Evolutionary conservation across 306 rosid genomes (phyloP).

Genomic region (Vigna angularis): DNA sequence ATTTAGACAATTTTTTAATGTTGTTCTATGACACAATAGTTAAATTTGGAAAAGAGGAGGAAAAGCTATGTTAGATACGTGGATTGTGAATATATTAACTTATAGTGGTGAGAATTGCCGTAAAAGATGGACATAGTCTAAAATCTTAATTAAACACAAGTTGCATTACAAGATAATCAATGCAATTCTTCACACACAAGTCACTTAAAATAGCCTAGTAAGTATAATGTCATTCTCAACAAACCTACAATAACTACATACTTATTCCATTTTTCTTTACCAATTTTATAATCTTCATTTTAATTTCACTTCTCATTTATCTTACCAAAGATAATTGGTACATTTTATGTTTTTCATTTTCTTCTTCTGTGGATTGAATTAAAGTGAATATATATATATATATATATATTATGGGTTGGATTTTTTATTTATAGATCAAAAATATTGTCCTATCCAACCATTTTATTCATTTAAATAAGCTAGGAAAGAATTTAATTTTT

Average conservation of each 20-base stretch:
- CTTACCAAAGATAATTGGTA: not conserved
- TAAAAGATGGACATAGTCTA: conserved; percentile 38
- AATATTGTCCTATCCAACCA: no score
- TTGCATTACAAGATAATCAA: conserved; percentile 43
- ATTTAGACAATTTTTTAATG: conserved; percentile 17
- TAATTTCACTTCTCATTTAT: conserved; percentile 22
- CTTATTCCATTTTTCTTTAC: conserved; percentile 17
- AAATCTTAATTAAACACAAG: conserved; percentile 22
- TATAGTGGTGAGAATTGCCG: conserved; percentile 43
- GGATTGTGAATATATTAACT: conserved; percentile 12
- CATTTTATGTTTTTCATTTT: not conserved
- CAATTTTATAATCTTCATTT: not conserved
- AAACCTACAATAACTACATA: conserved; percentile 23
- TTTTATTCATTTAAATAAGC: no score
- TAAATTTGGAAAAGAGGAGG: conserved; percentile 32
- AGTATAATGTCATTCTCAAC: conserved; percentile 42
- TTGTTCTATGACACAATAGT: conserved; percentile 13
- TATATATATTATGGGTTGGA: not conserved
- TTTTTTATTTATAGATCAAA: no score
- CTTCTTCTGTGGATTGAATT: not conserved
- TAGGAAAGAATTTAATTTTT: not conserved
- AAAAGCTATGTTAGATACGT: not conserved
- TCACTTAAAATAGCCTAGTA: conserved; percentile 37
- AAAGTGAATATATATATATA: not conserved
- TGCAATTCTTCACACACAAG: conserved; percentile 44